Percentiles rank a stretch among this genome's conserved stretches.
Conservation (phyloP, 345 rosid genomes). For the Corchorus capsularis region DNA sequence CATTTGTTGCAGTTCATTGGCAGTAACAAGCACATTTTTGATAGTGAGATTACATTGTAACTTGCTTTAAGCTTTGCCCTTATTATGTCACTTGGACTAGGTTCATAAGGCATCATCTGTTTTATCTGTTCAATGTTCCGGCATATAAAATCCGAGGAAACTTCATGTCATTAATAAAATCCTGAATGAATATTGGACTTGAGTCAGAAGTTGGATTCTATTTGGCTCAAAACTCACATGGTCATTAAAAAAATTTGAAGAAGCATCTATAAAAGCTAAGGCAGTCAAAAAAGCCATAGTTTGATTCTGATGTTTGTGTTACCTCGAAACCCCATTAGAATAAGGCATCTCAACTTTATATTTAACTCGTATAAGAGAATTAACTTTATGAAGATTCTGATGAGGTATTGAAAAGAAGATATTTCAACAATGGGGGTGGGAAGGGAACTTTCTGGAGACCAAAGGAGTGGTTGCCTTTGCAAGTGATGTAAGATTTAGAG, state of each 20-base stretch:
- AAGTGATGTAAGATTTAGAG: slow-evolving; percentile 17
- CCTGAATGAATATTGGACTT: not conserved
- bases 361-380: not conserved
- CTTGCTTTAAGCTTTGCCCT: not conserved
- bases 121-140: not conserved
- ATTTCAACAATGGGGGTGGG: not conserved
- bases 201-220: slow-evolving; percentile 6
- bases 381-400: slow-evolving; percentile 28
- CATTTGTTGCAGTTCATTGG: not conserved
- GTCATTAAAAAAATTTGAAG: not conserved
- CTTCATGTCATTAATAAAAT: not conserved
- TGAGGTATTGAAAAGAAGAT: slow-evolving; percentile 4
- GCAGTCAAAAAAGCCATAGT: slow-evolving; percentile 24
- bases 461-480: slow-evolving; percentile 23
- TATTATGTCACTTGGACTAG: not conserved
- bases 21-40: not conserved
- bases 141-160: not conserved
- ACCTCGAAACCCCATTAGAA: slow-evolving; percentile 18
- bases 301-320: not conserved
- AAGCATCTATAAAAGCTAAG: slow-evolving; percentile 17
- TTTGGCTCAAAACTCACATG: slow-evolving; percentile 13
- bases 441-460: slow-evolving; percentile 9
- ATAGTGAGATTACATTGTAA: not conserved
- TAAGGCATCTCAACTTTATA: slow-evolving; percentile 21
- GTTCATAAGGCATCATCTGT: not conserved